These are phyloP conservation scores for Sugiyamaella sp. DNA, from an alignment of 1,139 yeast species.

Conservation along the genomic window DNA sequence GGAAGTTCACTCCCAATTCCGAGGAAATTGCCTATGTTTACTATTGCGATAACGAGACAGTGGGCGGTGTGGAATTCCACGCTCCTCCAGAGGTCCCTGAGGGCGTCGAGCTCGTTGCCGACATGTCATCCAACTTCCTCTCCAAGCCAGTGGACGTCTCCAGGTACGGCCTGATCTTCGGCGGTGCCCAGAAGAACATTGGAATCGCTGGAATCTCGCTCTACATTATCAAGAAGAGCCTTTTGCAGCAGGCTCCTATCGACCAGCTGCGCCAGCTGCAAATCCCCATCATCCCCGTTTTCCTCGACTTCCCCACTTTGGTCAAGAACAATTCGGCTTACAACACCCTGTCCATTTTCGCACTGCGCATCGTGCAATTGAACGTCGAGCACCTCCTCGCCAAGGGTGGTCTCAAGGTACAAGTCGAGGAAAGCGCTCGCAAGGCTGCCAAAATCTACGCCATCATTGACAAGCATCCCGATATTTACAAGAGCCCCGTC, in stretches of 20 bases:
- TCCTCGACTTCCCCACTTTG: conserved; percentile 83
- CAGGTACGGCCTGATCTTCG: conserved; percentile 77
- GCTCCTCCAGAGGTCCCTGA: conserved; percentile 56
- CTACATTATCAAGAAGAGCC: conserved; percentile 80
- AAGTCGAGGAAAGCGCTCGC: conserved; percentile 57
- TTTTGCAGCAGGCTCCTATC: conserved; percentile 64
- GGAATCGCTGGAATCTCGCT: conserved; percentile 95
- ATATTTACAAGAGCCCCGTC: conserved; percentile 68
- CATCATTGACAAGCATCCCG: conserved; percentile 66
- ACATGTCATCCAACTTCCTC: conserved; percentile 90
- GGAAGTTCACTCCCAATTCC: conserved; percentile 51
- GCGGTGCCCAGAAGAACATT: conserved; percentile 97
- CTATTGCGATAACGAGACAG: conserved; percentile 95
- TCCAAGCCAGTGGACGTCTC: conserved; percentile 80
- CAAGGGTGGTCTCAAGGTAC: conserved; percentile 62
- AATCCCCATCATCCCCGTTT: conserved; percentile 82
- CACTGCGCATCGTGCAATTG: conserved; percentile 80
- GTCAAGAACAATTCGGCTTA: conserved; percentile 89
- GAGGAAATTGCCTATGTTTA: conserved; percentile 78
- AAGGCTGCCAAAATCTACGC: conserved; percentile 67
- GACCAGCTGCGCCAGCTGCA: conserved; percentile 62
- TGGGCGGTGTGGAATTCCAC: conserved; percentile 86
- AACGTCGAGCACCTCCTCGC: conserved; percentile 65
- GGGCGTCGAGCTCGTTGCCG: conserved; percentile 83
- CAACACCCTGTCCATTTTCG: conserved; percentile 93